Conservation (phyloP, 352 stramenopile genomes). For the Globisporangium paroecandrum region DNA sequence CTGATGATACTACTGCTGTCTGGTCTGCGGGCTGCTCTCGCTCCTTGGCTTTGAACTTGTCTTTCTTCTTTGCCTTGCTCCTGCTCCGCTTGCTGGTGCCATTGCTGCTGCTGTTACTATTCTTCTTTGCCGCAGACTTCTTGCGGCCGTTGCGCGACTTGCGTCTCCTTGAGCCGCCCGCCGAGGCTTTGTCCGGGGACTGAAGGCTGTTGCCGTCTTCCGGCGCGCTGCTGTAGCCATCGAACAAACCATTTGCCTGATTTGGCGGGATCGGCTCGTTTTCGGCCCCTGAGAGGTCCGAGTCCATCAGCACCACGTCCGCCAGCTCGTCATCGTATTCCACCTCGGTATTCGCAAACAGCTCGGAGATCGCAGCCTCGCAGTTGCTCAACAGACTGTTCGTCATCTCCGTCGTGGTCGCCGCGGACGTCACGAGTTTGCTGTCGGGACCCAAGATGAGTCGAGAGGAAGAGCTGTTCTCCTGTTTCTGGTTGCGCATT, state of each 20-base stretch:
- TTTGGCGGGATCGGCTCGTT: conserved; percentile 62
- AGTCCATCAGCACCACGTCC: conserved; percentile 31
- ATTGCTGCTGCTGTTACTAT: background rate
- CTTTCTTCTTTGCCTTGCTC: conserved; percentile 10
- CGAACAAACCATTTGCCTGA: conserved; percentile 1
- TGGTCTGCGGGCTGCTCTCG: background rate
- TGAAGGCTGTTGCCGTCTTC: conserved; percentile 15
- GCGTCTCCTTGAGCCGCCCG: background rate
- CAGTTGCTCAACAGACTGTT: conserved; percentile 54
- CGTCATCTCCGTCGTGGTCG: conserved; percentile 18
- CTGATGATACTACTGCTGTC: background rate
- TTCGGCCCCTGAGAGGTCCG: conserved; percentile 60
- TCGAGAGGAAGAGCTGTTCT: background rate
- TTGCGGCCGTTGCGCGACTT: conserved; percentile 15
- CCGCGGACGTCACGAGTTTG: background rate
- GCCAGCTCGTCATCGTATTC: conserved; percentile 20
- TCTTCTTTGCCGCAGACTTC: conserved; percentile 11
- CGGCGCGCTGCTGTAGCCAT: conserved; percentile 34
- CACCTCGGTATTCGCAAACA: conserved; percentile 34
- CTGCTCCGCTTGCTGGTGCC: conserved; percentile 10
- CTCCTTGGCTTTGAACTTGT: background rate
- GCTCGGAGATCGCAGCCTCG: conserved; percentile 54
- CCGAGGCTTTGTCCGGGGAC: conserved; percentile 1
- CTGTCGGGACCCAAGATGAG: background rate
- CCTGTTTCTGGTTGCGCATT: background rate